Conservation (phyloP, 2,329 filamentous ascomycete genomes). For the Talaromyces amestolkiae region DNA sequence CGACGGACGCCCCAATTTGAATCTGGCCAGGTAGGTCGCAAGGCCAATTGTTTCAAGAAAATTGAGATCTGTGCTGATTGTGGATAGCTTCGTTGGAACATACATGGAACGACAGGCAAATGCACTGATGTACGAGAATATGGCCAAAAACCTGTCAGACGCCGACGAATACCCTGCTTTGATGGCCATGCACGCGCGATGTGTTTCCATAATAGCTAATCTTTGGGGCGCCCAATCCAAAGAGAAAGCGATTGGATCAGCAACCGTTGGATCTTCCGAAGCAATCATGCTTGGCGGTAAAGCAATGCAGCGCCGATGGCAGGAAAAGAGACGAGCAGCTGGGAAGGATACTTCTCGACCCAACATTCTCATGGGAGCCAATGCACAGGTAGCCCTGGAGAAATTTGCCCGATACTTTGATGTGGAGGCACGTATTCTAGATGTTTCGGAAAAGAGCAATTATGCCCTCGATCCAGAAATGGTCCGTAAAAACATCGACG, state of each 20-base stretch:
- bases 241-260: constrained; percentile 65
- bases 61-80: neutral
- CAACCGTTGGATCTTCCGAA: constrained; percentile 69
- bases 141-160: constrained; percentile 71
- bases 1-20: constrained; percentile 65
- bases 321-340: constrained; percentile 58
- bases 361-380: constrained; percentile 73
- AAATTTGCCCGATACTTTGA: constrained; percentile 75
- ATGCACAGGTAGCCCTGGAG: constrained; percentile 69
- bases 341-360: constrained; percentile 64
- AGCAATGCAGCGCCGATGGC: constrained; percentile 74
- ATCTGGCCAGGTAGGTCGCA: constrained; percentile 55
- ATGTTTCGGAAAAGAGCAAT: constrained; percentile 59
- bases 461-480: constrained; percentile 63
- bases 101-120: constrained; percentile 68
- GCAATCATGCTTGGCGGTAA: constrained; percentile 68
- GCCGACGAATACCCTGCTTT: constrained; percentile 64
- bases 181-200: constrained; percentile 63
- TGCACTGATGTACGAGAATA: constrained; percentile 64
- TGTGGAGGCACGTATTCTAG: constrained; percentile 64
- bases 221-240: constrained; percentile 63
- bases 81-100: constrained; percentile 63
- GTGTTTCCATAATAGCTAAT: constrained; percentile 65
- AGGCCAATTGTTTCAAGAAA: neutral
- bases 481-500: constrained; percentile 66